Evolutionary conservation across 108 stramenopile genomes (phyloP), one percentile per base, ranked within the genome.

Genomic region (Phaeodactylum tricornutum): DNA sequence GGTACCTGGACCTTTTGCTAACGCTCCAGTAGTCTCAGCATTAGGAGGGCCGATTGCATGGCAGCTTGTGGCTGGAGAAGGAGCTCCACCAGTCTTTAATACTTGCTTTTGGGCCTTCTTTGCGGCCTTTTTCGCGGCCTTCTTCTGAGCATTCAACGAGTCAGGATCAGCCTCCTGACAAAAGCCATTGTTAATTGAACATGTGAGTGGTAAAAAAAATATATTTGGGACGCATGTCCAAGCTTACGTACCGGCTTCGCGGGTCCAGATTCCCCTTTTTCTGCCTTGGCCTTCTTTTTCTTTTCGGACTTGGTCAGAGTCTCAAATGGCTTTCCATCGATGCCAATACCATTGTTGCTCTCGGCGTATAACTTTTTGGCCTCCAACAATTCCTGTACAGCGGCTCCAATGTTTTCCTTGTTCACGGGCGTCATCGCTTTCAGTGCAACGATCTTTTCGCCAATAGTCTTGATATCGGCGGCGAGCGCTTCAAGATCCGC

Each of bases 101-200:
- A 23, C 51, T 28, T 28, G 47, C 32, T 40, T 27, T 27, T 37
- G 42, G 6, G 82, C 92, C 34, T 77, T 71, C 46, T 77, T 80
- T 36, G 81, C 87, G 1, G 81, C 92, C 59, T 91, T 86, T 59
- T 93, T 94, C 12, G 77, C 74, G 21, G 81, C 81, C 67, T 87
- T 92, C 66, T 91, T 91, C 21, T 67, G 38, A 23, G 68, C 64
- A 41, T 52, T 36, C 3, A 17, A 14, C 3, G 68, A 59, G 34
- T 64, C 51, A 23, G 49, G 42, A 36, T 43, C 55, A 24, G 35
- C 22, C 50, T 35, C 43, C 36, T 37, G 38, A n/a, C n/a, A n/a
- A n/a, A n/a, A n/a, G n/a, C n/a, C n/a, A n/a, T 58, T 54, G 30
- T 16, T 29, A 40, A 12, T 24, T 34, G 14, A 55, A 27, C 20